Evolutionary conservation across 2,329 filamentous ascomycete genomes (phyloP).

Genomic region (Claviceps cyperi): DNA sequence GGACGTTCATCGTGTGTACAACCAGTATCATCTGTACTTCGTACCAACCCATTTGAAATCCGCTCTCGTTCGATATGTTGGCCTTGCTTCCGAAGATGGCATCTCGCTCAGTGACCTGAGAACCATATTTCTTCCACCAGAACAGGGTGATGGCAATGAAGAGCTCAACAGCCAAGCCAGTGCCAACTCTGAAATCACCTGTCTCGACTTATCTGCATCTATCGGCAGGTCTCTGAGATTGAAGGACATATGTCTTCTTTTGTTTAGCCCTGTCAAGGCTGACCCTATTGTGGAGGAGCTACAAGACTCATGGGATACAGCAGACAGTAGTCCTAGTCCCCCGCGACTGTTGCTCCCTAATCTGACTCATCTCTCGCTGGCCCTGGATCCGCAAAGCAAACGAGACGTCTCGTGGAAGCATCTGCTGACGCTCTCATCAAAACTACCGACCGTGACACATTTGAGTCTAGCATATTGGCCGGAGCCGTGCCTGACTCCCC

Average conservation of each 20-base stretch:
- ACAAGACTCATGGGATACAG: slow-evolving; percentile 40
- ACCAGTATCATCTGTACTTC: slow-evolving; percentile 40
- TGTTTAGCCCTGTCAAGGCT: slow-evolving; percentile 26
- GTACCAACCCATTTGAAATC: slow-evolving; percentile 39
- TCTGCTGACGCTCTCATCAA: slow-evolving; percentile 37
- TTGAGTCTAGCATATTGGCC: slow-evolving; percentile 50
- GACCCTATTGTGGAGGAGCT: slow-evolving; percentile 13
- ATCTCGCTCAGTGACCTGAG: slow-evolving; percentile 36
- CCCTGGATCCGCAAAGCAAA: slow-evolving; percentile 23
- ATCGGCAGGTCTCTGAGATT: slow-evolving; percentile 35
- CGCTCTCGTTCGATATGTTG: slow-evolving; percentile 36
- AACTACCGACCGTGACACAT: slow-evolving; percentile 41
- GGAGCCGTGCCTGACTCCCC: slow-evolving; percentile 41
- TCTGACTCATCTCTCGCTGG: slow-evolving; percentile 46
- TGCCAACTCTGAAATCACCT: slow-evolving; percentile 25
- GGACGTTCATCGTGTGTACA: slow-evolving; percentile 39
- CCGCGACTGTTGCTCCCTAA: slow-evolving; percentile 34
- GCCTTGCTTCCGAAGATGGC: slow-evolving; percentile 28
- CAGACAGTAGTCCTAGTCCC: slow-evolving; percentile 17
- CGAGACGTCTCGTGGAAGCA: slow-evolving; percentile 41
- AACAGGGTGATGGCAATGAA: slow-evolving; percentile 13
- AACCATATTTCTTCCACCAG: slow-evolving; percentile 26
- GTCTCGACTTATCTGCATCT: slow-evolving; percentile 39
- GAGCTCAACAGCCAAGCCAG: slow-evolving; percentile 13
- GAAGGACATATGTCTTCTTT: slow-evolving; percentile 35